Percentiles rank a stretch among this genome's conserved stretches.
Evolutionary conservation across 2,329 filamentous ascomycete genomes (phyloP).

Genomic region (Didymella segeticola): DNA sequence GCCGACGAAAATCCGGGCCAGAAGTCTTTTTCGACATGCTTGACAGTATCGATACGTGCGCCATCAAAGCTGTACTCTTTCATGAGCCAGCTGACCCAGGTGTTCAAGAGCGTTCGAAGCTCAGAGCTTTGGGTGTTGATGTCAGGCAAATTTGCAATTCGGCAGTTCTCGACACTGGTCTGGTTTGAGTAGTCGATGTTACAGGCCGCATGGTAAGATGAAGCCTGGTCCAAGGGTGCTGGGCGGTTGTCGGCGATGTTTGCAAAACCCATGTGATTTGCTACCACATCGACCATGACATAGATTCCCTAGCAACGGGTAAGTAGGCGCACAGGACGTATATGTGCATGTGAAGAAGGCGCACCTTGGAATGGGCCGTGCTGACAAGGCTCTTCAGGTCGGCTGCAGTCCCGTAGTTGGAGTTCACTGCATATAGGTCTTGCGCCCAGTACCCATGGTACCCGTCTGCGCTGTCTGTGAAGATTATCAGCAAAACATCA

Average conservation of each 20-base stretch:
- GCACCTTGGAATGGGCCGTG: conserved; percentile 56
- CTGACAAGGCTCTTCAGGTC: conserved; percentile 56
- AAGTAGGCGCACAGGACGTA: background rate
- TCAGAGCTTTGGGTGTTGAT: conserved; percentile 35
- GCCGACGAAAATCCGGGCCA: conserved; percentile 62
- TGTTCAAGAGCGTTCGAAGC: conserved; percentile 33
- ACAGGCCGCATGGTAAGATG: conserved; percentile 37
- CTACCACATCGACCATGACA: conserved; percentile 61
- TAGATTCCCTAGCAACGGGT: conserved; percentile 46
- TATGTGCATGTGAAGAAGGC: background rate
- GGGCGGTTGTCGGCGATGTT: conserved; percentile 38
- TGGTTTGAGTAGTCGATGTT: conserved; percentile 43
- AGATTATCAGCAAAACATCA: conserved; percentile 1
- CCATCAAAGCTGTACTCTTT: conserved; percentile 55
- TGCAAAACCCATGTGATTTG: conserved; percentile 54
- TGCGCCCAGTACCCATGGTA: conserved; percentile 61
- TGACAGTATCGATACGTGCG: conserved; percentile 67
- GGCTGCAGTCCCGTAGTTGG: conserved; percentile 56
- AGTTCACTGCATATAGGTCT: conserved; percentile 57
- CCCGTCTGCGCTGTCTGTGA: conserved; percentile 50
- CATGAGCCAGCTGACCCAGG: conserved; percentile 42
- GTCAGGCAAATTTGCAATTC: conserved; percentile 41
- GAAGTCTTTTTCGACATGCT: conserved; percentile 66
- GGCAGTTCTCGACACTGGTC: conserved; percentile 39
- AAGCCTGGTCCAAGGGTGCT: conserved; percentile 35